Conservation (phyloP, 139 green algal genomes). For the Tetraselmis chui region DNA sequence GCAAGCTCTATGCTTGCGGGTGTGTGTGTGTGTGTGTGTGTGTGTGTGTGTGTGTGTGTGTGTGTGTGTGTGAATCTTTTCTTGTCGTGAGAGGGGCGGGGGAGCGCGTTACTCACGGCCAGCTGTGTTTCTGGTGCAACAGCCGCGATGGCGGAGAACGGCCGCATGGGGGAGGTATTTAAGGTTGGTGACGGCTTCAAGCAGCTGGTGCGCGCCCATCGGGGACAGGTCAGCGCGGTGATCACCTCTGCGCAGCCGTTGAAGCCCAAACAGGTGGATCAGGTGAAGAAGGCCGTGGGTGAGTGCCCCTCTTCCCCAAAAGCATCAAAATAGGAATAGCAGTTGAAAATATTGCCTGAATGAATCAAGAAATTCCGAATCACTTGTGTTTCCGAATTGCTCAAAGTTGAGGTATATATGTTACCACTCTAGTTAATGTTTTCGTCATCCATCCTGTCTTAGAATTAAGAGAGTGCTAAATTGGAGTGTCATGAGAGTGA, state of each 20-base stretch:
- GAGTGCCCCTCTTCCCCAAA: constrained; percentile 6
- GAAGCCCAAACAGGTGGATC: constrained; percentile 33
- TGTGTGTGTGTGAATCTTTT: background rate
- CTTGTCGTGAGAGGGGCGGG: background rate
- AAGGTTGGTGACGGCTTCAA: constrained; percentile 46
- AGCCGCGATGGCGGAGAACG: constrained; percentile 63
- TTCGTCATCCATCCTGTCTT: no score
- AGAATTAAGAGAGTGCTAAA: no score
- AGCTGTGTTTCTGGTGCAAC: background rate
- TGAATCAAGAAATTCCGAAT: no score
- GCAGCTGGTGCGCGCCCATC: constrained; percentile 47
- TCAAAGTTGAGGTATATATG: no score
- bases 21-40: no score
- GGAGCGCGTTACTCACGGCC: no score
- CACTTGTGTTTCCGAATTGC: no score
- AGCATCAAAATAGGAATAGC: no score
- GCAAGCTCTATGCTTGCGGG: no score
- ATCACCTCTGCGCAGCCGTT: constrained; percentile 60
- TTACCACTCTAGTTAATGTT: no score
- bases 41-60: background rate
- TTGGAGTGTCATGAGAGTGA: no score
- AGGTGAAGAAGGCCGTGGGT: constrained; percentile 47
- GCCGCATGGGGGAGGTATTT: constrained; percentile 42
- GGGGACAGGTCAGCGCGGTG: constrained; percentile 54
- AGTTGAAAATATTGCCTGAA: no score